A percentile compares a stretch with the other conserved stretches of the same genome.
These are phyloP conservation scores for Phytophthora melonis DNA, from an alignment of 352 stramenopile species.

Conservation along the genomic window DNA sequence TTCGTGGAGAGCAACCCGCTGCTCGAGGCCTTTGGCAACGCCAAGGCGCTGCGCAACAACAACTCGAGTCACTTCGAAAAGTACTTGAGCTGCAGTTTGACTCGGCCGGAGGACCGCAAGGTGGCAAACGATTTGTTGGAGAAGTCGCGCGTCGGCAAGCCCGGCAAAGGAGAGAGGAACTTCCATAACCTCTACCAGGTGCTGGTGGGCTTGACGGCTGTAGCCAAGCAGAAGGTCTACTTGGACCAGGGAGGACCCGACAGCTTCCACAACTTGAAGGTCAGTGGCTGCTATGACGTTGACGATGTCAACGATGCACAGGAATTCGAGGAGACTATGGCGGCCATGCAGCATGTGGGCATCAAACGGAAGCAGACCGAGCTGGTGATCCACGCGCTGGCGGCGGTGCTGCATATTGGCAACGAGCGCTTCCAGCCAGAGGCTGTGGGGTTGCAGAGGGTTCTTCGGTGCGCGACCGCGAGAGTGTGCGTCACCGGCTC, in stretches of 20 bases:
- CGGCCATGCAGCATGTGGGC: constrained; percentile 88
- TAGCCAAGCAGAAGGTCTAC: constrained; percentile 70
- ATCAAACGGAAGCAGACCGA: constrained; percentile 92
- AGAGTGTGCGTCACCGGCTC: constrained; percentile 22
- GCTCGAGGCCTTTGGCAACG: constrained; percentile 97
- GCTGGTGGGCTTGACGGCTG: constrained; percentile 62
- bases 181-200: constrained; percentile 97
- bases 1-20: constrained; percentile 96
- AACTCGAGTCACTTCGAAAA: constrained; percentile 97
- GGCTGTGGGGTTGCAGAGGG: constrained; percentile 74
- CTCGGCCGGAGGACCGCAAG: constrained; percentile 76
- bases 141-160: constrained; percentile 90
- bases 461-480: constrained; percentile 53
- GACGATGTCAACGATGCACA: constrained; percentile 93
- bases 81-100: constrained; percentile 96
- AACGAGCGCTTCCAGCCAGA: constrained; percentile 77
- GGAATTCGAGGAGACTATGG: constrained; percentile 90
- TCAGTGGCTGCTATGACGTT: constrained; percentile 90
- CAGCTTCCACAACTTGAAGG: constrained; percentile 90
- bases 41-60: constrained; percentile 95
- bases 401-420: constrained; percentile 81
- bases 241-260: constrained; percentile 84
- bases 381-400: constrained; percentile 89
- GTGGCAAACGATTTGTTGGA: constrained; percentile 94
- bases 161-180: constrained; percentile 92